A percentile compares a stretch with the other conserved stretches of the same genome.
phyloP scores from a whole-genome alignment of 192 early-diverging fungal genomes.

The Paraglomus brasilianum region DNA sequence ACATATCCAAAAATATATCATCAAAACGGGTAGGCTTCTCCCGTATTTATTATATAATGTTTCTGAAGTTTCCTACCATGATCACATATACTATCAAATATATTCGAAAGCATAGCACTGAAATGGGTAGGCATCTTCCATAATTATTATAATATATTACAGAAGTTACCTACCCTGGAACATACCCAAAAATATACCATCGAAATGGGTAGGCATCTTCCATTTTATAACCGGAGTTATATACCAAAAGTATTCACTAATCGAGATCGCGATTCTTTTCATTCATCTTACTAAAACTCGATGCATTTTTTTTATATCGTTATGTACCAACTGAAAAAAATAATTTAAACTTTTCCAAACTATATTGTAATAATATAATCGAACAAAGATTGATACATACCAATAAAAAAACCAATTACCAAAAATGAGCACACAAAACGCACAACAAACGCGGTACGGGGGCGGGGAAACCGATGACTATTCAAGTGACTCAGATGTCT shows the following conservation, averaged over 20 bases:
- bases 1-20: too few relatives aligned
- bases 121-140: too few relatives aligned
- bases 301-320: neutral
- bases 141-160: too few relatives aligned
- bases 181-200: too few relatives aligned
- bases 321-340: neutral
- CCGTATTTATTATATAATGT: neutral
- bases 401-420: neutral
- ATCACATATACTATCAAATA: too few relatives aligned
- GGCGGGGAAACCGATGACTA: conserved; percentile 9
- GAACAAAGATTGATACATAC: too few relatives aligned
- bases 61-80: too few relatives aligned
- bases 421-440: conserved; percentile 16
- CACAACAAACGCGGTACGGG: neutral
- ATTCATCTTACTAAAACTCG: conserved; percentile 13
- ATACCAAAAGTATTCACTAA: neutral
- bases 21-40: conserved; percentile 11
- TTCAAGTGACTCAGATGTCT: neutral
- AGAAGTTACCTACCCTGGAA: too few relatives aligned
- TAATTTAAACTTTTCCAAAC: too few relatives aligned
- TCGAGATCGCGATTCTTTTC: neutral
- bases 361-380: too few relatives aligned
- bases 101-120: neutral
- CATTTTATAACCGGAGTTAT: neutral
- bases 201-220: too few relatives aligned